These are phyloP conservation scores for Acidiella bohemica DNA, from an alignment of 495 filamentous ascomycete genomes.

Conservation along the genomic window DNA sequence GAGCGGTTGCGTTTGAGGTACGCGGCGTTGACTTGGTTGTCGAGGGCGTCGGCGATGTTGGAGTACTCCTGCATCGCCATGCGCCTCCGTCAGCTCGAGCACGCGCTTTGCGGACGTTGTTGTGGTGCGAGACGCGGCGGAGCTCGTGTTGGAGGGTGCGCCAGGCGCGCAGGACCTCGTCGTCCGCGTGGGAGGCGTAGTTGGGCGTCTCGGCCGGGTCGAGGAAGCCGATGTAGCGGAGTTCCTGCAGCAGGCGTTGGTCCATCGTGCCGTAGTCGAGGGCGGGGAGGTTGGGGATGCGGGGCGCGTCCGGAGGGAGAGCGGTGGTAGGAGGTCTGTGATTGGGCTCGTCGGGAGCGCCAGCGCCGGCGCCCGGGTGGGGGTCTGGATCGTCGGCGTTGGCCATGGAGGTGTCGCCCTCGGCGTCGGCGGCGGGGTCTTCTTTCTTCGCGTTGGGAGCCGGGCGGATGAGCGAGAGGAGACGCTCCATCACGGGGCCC, in stretches of 20 bases:
- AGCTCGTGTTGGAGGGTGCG: slow-evolving; percentile 73
- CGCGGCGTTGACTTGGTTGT: slow-evolving; percentile 85
- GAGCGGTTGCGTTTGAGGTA: slow-evolving; percentile 95
- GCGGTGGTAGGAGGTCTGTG: slow-evolving; percentile 43
- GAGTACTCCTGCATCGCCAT: slow-evolving; percentile 93
- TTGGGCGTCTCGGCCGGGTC: slow-evolving; percentile 47
- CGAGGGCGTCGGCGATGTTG: slow-evolving; percentile 93
- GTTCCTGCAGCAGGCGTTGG: slow-evolving; percentile 77
- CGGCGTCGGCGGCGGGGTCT: slow-evolving; percentile 38
- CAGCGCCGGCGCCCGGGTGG: slow-evolving; percentile 32
- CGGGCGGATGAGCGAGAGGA: slow-evolving; percentile 69
- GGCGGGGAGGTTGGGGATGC: slow-evolving; percentile 40
- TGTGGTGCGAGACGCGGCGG: slow-evolving; percentile 63
- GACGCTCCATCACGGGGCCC: slow-evolving; percentile 70
- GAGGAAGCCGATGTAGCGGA: slow-evolving; percentile 86
- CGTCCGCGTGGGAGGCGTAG: slow-evolving; percentile 81
- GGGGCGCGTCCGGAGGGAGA: slow-evolving; percentile 36
- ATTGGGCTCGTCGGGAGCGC: slow-evolving; percentile 23
- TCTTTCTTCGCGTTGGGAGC: slow-evolving; percentile 45
- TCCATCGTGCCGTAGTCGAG: slow-evolving; percentile 71
- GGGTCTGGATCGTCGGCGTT: slow-evolving; percentile 36
- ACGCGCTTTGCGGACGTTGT: slow-evolving; percentile 80
- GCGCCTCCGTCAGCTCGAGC: slow-evolving; percentile 63
- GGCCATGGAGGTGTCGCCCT: slow-evolving; percentile 37
- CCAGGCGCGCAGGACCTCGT: slow-evolving; percentile 82